Evolutionary conservation across 2,329 filamentous ascomycete species (phyloP), one percentile per base, ranked within the genome.

Genomic region (Dactylellina drechsleri): DNA sequence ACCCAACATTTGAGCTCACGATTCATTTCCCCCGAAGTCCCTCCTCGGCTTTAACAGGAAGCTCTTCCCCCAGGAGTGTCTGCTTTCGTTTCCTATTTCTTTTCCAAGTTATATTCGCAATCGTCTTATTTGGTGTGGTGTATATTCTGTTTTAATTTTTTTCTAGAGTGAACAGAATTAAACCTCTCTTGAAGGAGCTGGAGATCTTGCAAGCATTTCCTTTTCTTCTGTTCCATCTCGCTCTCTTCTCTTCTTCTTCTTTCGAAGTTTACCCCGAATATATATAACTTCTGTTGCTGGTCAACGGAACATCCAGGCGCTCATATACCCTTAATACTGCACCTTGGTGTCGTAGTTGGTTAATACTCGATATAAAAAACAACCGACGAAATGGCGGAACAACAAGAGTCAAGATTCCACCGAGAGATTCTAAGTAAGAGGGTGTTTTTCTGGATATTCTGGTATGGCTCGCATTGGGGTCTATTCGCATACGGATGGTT

Each of bases 401-500:
- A 76, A 82, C 83, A 78, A 77, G 78, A 77, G 70, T 83, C 74
- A 56, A 79, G 72, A 77, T 77, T 88, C 77, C 86, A 84, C 82
- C 88, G 88, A 82, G 89, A 93, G 83, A 86, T 93, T 75, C 88
- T 88, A 64, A 82, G 86, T 15, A 84, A 86, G 62, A 96, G 96
- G 82, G 81, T 96, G 67, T 73, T 91, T 56, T 97, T 96, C 82
- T 91, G 96, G 81, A 79, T 92, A 77, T 82, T 95, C 59, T 97
- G 96, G 81, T 94, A 92, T 89, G 86, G 85, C 2, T 84, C 92
- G 49, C 93, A 97, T 80, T 88, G 88, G 82, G 89, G 85, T 23
- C 82, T 96, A n/a, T 97, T 97, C 81, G 90, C 87, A 49, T 87
- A 89, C 79, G 93, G 93, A 86, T 97, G 93, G 93, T 96, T 85